Evolutionary conservation across 805 yeast genomes (phyloP).

Genomic region (Priceomyces carsonii): DNA sequence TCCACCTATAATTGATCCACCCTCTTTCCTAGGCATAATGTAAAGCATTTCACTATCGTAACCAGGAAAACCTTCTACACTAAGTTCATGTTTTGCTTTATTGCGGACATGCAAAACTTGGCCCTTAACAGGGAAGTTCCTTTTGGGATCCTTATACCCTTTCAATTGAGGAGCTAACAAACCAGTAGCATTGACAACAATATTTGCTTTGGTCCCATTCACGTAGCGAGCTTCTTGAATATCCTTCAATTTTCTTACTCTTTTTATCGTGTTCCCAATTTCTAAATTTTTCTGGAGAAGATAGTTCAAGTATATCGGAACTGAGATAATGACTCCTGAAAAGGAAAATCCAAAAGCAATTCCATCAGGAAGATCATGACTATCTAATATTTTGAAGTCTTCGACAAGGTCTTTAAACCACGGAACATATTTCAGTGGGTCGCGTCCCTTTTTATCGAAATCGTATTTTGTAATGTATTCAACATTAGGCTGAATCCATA

Average conservation of each 20-base stretch:
- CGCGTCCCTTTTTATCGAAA: conserved; percentile 6
- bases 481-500: conserved; percentile 25
- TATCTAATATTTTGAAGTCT: conserved; percentile 34
- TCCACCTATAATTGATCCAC: conserved; percentile 73
- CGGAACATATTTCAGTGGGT: conserved; percentile 15
- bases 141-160: conserved; percentile 45
- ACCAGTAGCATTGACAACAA: conserved; percentile 62
- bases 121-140: conserved; percentile 57
- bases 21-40: conserved; percentile 70
- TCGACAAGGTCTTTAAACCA: conserved; percentile 54
- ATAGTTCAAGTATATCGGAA: conserved; percentile 56
- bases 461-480: conserved; percentile 16
- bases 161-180: conserved; percentile 43
- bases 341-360: conserved; percentile 47
- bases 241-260: conserved; percentile 38
- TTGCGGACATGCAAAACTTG: conserved; percentile 57
- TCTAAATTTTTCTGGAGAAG: conserved; percentile 46
- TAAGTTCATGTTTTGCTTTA: conserved; percentile 26
- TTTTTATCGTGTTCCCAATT: conserved; percentile 49
- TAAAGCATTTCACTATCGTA: conserved; percentile 50
- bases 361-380: conserved; percentile 41
- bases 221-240: conserved; percentile 51
- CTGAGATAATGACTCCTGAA: conserved; percentile 59
- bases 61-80: conserved; percentile 35
- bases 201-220: conserved; percentile 42